Conservation (phyloP, 169 alveolate species). For the Cardiosporidium cionae region DNA sequence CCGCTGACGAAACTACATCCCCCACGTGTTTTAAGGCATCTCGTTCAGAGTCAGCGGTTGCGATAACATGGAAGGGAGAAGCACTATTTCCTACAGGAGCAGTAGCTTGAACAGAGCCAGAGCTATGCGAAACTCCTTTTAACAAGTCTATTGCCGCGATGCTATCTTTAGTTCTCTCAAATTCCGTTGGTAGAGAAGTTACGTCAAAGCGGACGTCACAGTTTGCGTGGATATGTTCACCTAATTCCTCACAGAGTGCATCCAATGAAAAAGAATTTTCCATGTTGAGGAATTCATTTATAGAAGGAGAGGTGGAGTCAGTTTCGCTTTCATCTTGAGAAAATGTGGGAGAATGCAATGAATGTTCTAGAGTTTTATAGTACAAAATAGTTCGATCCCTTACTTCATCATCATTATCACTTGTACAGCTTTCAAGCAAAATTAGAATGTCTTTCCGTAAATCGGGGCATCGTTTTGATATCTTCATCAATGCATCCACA, state of each 20-base stretch:
- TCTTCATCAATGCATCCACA: constrained; percentile 84
- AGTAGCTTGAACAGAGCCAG: neutral
- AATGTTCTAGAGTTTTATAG: neutral
- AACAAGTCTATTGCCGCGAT: too few relatives aligned
- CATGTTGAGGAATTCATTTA: neutral
- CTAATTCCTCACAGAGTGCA: neutral
- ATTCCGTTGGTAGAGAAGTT: neutral
- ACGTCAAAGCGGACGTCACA: neutral
- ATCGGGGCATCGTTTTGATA: constrained; percentile 49
- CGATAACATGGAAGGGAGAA: neutral
- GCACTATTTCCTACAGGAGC: neutral
- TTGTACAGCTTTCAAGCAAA: constrained; percentile 17
- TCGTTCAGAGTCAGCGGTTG: neutral
- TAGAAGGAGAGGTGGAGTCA: neutral
- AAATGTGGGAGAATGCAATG: neutral
- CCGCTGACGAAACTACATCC: neutral
- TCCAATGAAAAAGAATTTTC: neutral
- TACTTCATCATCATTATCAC: constrained; percentile 40
- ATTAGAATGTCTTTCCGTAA: constrained; percentile 11
- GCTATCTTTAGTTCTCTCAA: neutral
- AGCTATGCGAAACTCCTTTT: too few relatives aligned
- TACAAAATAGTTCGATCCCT: constrained; percentile 10
- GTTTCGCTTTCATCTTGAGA: neutral
- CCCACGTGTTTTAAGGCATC: neutral
- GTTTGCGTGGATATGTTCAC: neutral